Evolutionary conservation across 352 stramenopile genomes (phyloP).

Genomic region (Phytophthora pluvialis): DNA sequence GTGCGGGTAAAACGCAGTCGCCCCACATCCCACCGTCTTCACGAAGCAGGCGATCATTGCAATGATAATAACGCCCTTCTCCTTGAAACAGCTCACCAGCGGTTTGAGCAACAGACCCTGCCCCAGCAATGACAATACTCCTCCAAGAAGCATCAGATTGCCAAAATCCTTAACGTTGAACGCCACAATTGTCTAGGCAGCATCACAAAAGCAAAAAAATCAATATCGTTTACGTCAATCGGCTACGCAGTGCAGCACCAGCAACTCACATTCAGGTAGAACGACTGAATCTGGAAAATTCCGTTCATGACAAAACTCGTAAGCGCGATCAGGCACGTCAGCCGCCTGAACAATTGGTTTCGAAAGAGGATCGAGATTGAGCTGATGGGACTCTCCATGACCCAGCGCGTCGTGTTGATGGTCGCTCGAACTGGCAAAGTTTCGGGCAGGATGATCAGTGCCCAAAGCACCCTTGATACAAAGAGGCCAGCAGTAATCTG

Average conservation of each 20-base stretch:
- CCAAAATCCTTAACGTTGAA: slow-evolving; percentile 78
- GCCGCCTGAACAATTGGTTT: slow-evolving; percentile 63
- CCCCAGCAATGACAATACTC: slow-evolving; percentile 58
- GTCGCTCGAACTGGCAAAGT: slow-evolving; percentile 49
- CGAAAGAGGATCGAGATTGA: slow-evolving; percentile 74
- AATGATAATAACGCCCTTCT: slow-evolving; percentile 78
- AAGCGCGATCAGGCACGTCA: slow-evolving; percentile 71
- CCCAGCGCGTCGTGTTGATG: slow-evolving; percentile 32
- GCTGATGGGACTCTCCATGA: slow-evolving; percentile 62
- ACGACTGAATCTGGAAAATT: slow-evolving; percentile 70
- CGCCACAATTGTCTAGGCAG: slow-evolving; percentile 58
- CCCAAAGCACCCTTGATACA: slow-evolving; percentile 56
- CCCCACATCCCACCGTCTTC: slow-evolving; percentile 44
- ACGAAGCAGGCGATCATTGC: slow-evolving; percentile 55
- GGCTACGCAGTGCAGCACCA: neutral
- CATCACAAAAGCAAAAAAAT: neutral
- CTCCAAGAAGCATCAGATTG: slow-evolving; percentile 64
- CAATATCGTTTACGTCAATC: neutral
- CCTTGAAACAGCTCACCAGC: slow-evolving; percentile 66
- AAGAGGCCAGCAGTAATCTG: slow-evolving; percentile 57
- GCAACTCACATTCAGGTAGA: slow-evolving; percentile 73
- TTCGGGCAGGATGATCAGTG: slow-evolving; percentile 60
- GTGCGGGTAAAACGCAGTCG: slow-evolving; percentile 61
- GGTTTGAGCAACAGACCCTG: slow-evolving; percentile 69
- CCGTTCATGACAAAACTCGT: slow-evolving; percentile 70